phyloP scores from a whole-genome alignment of 73 alveolate genomes.

The Paramecium biaurelia region DNA sequence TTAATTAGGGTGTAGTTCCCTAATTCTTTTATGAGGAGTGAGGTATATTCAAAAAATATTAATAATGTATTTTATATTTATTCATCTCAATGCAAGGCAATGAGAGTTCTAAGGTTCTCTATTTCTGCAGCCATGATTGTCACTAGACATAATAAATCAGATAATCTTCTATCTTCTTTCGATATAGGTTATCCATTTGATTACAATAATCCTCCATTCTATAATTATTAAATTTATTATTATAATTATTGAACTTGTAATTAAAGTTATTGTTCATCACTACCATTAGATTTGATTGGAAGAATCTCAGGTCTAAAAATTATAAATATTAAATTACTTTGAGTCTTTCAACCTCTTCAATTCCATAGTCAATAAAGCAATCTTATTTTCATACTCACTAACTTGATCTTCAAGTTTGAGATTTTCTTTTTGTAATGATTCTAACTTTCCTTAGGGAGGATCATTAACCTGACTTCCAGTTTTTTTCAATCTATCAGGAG shows the following conservation, averaged over 20 bases:
- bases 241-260: background rate
- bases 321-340: background rate
- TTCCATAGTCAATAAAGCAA: conserved; percentile 25
- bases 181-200: background rate
- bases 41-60: background rate
- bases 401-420: background rate
- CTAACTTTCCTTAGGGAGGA: background rate
- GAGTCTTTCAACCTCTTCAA: background rate
- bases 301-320: background rate
- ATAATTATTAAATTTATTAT: background rate
- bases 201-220: background rate
- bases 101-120: background rate
- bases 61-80: background rate
- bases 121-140: conserved; percentile 41
- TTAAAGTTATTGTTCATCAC: background rate
- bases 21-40: conserved; percentile 40
- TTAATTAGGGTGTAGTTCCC: conserved; percentile 46
- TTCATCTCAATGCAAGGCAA: background rate
- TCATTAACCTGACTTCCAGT: background rate
- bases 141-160: conserved; percentile 24
- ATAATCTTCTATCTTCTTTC: background rate
- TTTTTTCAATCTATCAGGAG: background rate
- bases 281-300: background rate
- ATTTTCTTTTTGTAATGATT: background rate
- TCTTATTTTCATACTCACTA: background rate